These are phyloP conservation scores for Mangifera indica DNA, from an alignment of 345 rosid genomes.

Conservation along the genomic window DNA sequence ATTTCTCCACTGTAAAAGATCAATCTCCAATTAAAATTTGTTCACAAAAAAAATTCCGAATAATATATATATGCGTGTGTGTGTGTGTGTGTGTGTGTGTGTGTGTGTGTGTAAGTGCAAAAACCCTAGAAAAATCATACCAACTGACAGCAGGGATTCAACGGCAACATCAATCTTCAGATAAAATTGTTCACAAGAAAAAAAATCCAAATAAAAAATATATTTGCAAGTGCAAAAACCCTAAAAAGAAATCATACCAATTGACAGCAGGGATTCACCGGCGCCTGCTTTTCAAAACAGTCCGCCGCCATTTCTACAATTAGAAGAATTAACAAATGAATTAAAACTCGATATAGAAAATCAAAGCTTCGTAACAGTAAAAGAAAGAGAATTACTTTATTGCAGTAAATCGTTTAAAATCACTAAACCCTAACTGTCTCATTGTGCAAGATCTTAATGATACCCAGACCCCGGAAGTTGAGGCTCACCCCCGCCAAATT, in stretches of 20 bases:
- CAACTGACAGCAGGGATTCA: no score
- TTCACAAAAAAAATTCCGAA: no score
- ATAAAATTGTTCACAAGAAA: no score
- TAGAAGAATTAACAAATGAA: not conserved
- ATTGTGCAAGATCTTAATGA: no score
- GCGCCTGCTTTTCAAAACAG: conserved; percentile 31
- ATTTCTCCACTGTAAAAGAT: conserved; percentile 54
- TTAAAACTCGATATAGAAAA: not conserved
- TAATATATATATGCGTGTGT: no score
- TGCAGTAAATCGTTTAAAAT: conserved; percentile 16
- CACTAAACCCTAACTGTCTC: conserved; percentile 32
- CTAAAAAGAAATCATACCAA: conserved; percentile 41
- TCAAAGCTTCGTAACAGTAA: not conserved
- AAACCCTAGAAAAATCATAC: no score
- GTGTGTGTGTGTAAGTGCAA: no score
- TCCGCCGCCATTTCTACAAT: conserved; percentile 39
- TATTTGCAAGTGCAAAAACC: not conserved
- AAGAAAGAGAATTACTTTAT: not conserved
- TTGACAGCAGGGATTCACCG: conserved; percentile 53
- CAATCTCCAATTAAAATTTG: not conserved
- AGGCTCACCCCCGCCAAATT: no score
- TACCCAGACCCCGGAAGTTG: no score
- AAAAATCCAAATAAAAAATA: not conserved
- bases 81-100: no score
- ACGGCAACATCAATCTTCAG: no score